Percentiles rank a stretch among this genome's conserved stretches.
phyloP scores from a whole-genome alignment of 2,329 filamentous ascomycete species.

The Karstenula rhodostoma region DNA sequence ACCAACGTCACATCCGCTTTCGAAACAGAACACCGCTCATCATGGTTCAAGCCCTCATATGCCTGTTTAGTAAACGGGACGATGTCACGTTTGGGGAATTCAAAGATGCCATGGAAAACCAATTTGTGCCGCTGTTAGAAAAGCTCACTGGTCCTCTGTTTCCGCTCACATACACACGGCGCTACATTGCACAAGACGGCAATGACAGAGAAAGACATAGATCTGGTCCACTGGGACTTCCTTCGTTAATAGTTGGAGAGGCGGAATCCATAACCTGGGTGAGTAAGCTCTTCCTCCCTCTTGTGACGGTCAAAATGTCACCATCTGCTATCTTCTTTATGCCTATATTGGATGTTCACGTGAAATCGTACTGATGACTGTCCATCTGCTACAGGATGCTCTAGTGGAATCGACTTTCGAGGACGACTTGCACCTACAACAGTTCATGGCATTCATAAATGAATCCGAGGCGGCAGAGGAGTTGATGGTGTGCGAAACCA shows the following conservation, averaged over 20 bases:
- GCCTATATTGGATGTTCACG: background rate
- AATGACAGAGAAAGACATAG: slow-evolving; percentile 5
- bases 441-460: slow-evolving; percentile 18
- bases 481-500: slow-evolving; percentile 12
- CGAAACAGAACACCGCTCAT: background rate
- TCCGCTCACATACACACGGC: slow-evolving; percentile 14
- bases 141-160: slow-evolving; percentile 15
- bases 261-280: slow-evolving; percentile 14
- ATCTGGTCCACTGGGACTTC: slow-evolving; percentile 11
- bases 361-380: background rate
- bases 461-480: slow-evolving; percentile 9
- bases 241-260: slow-evolving; percentile 11
- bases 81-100: slow-evolving; percentile 12
- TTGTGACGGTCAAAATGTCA: background rate
- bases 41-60: slow-evolving; percentile 10
- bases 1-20: background rate
- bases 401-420: slow-evolving; percentile 16
- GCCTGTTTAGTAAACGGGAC: slow-evolving; percentile 10
- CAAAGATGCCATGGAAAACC: slow-evolving; percentile 13
- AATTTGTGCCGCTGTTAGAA: slow-evolving; percentile 14
- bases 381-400: slow-evolving; percentile 5
- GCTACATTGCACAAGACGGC: slow-evolving; percentile 15
- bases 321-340: background rate
- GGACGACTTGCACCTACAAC: slow-evolving; percentile 17
- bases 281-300: background rate